Conservation (phyloP, 257 asterid genomes). For the Anisodus tanguticus region DNA sequence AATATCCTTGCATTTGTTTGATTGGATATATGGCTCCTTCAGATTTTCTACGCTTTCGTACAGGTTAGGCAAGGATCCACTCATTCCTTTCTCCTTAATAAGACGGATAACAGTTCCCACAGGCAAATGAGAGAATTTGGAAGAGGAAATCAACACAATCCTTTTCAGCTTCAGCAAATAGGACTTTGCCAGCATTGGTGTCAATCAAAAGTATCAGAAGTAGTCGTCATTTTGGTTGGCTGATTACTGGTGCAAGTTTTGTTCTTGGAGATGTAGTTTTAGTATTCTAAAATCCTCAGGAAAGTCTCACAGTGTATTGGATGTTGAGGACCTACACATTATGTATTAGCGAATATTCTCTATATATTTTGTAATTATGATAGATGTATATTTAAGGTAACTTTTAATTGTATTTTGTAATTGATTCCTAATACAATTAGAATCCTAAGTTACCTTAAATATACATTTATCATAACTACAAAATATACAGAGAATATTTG, state of each 20-base stretch:
- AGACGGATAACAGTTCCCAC: slow-evolving; percentile 34
- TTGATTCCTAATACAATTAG: no score
- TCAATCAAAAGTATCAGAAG: slow-evolving; percentile 52
- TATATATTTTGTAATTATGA: no score
- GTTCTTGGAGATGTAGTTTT: neutral
- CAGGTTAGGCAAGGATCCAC: slow-evolving; percentile 39
- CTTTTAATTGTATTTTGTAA: no score
- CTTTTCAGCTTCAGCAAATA: slow-evolving; percentile 52
- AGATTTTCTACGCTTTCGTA: slow-evolving; percentile 42
- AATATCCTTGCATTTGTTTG: slow-evolving; percentile 29
- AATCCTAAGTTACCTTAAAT: no score
- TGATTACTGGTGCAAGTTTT: neutral
- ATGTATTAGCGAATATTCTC: no score
- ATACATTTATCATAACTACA: no score
- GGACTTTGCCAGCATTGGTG: slow-evolving; percentile 30
- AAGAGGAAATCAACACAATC: slow-evolving; percentile 50
- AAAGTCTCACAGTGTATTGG: neutral
- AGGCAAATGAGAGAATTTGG: slow-evolving; percentile 42
- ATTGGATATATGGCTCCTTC: slow-evolving; percentile 34
- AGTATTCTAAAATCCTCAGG: neutral
- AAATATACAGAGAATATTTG: no score
- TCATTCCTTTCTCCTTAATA: slow-evolving; percentile 34
- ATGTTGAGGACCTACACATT: neutral
- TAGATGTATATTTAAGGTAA: no score
- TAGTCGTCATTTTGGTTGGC: neutral